Evolutionary conservation across 2,329 filamentous ascomycete species (phyloP).

Genomic region (Cylindrodendrum hubeiense): DNA sequence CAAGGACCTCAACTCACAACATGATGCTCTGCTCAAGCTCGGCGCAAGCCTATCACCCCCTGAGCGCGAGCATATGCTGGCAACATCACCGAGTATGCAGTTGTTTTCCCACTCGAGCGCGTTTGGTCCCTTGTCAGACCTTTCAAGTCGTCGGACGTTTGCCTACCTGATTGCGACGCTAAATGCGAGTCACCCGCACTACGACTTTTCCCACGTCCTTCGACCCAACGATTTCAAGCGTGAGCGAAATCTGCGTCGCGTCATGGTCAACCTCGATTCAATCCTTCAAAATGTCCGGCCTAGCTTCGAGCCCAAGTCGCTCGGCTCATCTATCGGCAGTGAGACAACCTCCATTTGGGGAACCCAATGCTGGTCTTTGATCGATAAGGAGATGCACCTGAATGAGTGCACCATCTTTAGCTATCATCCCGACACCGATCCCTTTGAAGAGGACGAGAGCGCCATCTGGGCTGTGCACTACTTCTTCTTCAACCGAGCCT

Average conservation of each 20-base stretch:
- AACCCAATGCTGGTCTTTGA: slow-evolving; percentile 89
- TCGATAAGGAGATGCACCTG: slow-evolving; percentile 95
- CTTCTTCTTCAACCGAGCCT: slow-evolving; percentile 95
- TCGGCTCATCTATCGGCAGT: slow-evolving; percentile 54
- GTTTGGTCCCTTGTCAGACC: slow-evolving; percentile 90
- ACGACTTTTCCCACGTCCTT: slow-evolving; percentile 95
- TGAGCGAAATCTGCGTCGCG: slow-evolving; percentile 81
- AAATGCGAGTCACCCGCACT: slow-evolving; percentile 91
- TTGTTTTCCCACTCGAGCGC: slow-evolving; percentile 85
- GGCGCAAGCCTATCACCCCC: slow-evolving; percentile 90
- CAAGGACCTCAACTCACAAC: slow-evolving; percentile 88
- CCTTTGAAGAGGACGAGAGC: slow-evolving; percentile 91
- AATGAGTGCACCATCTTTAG: slow-evolving; percentile 91
- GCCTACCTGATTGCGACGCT: slow-evolving; percentile 96
- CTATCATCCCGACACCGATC: slow-evolving; percentile 90
- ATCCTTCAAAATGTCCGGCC: slow-evolving; percentile 90
- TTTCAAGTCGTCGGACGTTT: slow-evolving; percentile 90
- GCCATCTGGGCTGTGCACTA: slow-evolving; percentile 97
- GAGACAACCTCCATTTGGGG: slow-evolving; percentile 79
- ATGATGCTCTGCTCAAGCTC: slow-evolving; percentile 87
- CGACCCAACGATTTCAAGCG: slow-evolving; percentile 91
- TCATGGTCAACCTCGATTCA: slow-evolving; percentile 89
- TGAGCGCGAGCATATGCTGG: slow-evolving; percentile 77
- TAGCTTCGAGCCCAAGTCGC: slow-evolving; percentile 61
- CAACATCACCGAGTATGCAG: slow-evolving; percentile 70